These are phyloP conservation scores for Aspergillus transmontanensis DNA, from an alignment of 2,329 filamentous ascomycete genomes.

Conservation along the genomic window DNA sequence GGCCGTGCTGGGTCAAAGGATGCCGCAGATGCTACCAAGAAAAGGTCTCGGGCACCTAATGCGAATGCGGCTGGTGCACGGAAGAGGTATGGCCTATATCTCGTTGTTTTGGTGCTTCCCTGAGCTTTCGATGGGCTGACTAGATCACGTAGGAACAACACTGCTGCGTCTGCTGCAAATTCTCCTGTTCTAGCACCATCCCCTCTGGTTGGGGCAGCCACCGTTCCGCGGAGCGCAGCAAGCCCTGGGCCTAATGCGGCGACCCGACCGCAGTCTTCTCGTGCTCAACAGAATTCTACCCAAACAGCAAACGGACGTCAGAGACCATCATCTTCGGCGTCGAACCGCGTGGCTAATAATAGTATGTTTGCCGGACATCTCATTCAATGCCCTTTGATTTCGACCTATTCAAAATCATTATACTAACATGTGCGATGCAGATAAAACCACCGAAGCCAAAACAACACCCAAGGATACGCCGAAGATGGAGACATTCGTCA, in stretches of 20 bases:
- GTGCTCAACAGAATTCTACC: constrained; percentile 74
- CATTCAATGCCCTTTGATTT: constrained; percentile 17
- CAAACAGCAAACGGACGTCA: constrained; percentile 60
- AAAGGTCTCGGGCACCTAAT: constrained; percentile 73
- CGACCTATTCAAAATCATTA: constrained; percentile 15
- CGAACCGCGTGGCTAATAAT: constrained; percentile 62
- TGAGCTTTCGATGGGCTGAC: background rate
- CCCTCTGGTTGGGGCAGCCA: constrained; percentile 69
- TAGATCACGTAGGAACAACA: constrained; percentile 45
- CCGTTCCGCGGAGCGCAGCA: constrained; percentile 58
- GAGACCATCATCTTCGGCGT: constrained; percentile 62
- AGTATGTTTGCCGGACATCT: constrained; percentile 40
- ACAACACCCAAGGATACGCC: constrained; percentile 53
- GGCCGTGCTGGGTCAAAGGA: constrained; percentile 57
- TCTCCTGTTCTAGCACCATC: constrained; percentile 76
- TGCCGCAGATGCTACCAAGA: constrained; percentile 67
- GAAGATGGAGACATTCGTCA: constrained; percentile 28
- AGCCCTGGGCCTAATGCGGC: constrained; percentile 63
- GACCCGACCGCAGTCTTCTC: constrained; percentile 67
- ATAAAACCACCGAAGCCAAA: constrained; percentile 54
- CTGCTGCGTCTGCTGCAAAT: constrained; percentile 55
- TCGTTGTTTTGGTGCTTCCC: background rate
- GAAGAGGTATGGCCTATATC: constrained; percentile 64
- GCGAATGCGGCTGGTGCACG: constrained; percentile 61
- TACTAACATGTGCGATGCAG: constrained; percentile 25